These are phyloP conservation scores for Paecilomyces sp. DNA, from an alignment of 2,329 filamentous ascomycete genomes.

Conservation along the genomic window DNA sequence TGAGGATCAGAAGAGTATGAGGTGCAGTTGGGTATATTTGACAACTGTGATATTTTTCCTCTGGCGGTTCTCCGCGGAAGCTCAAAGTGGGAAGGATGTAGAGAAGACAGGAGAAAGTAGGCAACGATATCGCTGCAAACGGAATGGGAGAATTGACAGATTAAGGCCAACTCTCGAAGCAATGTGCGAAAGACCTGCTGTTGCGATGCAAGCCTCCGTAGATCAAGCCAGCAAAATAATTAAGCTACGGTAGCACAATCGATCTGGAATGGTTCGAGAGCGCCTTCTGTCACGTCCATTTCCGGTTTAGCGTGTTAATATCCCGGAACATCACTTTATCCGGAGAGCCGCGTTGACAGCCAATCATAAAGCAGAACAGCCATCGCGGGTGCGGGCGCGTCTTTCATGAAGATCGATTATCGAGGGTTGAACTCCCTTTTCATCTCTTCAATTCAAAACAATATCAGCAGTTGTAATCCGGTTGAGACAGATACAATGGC, in stretches of 20 bases:
- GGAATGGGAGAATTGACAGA: background rate
- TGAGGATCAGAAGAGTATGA: background rate
- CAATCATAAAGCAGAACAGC: conserved; percentile 9
- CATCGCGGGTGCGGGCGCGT: background rate
- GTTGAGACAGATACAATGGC: conserved; percentile 1
- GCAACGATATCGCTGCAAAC: background rate
- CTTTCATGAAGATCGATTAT: background rate
- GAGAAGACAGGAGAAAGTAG: background rate
- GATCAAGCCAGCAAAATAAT: background rate
- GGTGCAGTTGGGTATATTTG: background rate
- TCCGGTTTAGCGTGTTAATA: background rate
- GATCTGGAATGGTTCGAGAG: background rate
- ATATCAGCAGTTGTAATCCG: background rate
- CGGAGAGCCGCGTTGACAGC: conserved; percentile 10
- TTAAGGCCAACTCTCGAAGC: background rate
- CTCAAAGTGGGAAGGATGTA: background rate
- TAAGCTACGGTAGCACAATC: background rate
- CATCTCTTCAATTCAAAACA: background rate
- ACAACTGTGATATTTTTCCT: background rate
- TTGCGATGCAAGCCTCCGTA: background rate
- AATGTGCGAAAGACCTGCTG: background rate
- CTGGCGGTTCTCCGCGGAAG: conserved; percentile 2
- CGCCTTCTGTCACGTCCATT: background rate
- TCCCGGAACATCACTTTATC: background rate
- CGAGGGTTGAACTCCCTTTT: conserved; percentile 7